A percentile compares a stretch with the other conserved stretches of the same genome.
phyloP scores from a whole-genome alignment of 768 basidiomycete species.

The Leccinum subtestaceum region DNA sequence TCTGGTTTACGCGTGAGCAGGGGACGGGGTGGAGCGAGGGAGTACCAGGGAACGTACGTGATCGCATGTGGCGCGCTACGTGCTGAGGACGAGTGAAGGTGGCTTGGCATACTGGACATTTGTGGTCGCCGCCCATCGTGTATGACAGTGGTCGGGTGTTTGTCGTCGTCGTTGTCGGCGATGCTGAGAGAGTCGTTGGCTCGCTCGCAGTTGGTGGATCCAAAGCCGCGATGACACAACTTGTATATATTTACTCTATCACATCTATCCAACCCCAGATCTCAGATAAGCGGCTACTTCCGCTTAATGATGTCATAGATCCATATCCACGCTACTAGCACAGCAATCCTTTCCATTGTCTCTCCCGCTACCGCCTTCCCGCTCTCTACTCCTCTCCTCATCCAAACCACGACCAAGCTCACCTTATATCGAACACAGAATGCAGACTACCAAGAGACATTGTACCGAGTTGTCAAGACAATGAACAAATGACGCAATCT shows the following conservation, averaged over 20 bases:
- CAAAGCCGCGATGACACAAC: constrained; percentile 35
- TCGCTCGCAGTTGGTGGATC: constrained; percentile 25
- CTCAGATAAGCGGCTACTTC: constrained; percentile 32
- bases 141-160: not conserved
- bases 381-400: not conserved
- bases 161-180: constrained; percentile 9
- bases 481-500: constrained; percentile 31
- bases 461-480: constrained; percentile 32
- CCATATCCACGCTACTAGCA: constrained; percentile 7
- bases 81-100: constrained; percentile 89
- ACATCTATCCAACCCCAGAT: constrained; percentile 30
- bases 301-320: constrained; percentile 32
- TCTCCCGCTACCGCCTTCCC: not conserved
- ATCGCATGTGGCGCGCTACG: constrained; percentile 88
- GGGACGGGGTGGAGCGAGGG: constrained; percentile 22
- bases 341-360: not conserved
- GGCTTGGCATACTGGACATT: constrained; percentile 83
- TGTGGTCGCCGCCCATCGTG: constrained; percentile 77
- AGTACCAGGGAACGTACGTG: constrained; percentile 54
- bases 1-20: constrained; percentile 42
- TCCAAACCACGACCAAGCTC: not conserved
- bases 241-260: constrained; percentile 38
- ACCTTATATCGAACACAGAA: not conserved
- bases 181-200: constrained; percentile 17
- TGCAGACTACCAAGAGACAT: not conserved